Evolutionary conservation across 108 stramenopile species (phyloP).

Genomic region (Aurantiochytrium sp.): DNA sequence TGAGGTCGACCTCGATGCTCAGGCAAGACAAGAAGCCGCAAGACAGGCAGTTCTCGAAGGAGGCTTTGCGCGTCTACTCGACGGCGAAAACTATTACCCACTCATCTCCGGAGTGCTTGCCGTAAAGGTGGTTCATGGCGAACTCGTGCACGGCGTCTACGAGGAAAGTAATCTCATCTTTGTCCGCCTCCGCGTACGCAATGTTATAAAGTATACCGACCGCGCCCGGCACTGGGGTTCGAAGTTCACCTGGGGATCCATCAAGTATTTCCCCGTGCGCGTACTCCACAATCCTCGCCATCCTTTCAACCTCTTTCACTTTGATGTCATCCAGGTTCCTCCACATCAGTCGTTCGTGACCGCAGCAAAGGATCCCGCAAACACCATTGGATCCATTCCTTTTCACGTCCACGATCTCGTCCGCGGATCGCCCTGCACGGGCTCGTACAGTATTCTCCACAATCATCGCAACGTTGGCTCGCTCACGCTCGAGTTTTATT

Average conservation of each 20-base stretch:
- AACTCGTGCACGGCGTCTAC: neutral
- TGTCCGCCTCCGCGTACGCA: neutral
- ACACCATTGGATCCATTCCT: neutral
- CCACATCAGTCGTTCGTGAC: neutral
- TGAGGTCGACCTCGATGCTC: no score
- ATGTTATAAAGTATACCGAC: neutral
- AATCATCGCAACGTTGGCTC: neutral
- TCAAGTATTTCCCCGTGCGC: neutral
- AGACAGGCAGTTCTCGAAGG: neutral
- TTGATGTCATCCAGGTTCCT: neutral
- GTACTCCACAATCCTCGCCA: neutral
- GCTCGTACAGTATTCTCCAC: neutral
- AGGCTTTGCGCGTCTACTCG: neutral
- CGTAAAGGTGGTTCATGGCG: neutral
- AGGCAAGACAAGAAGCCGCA: no score
- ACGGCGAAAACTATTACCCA: conserved; percentile 5
- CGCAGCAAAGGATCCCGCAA: neutral
- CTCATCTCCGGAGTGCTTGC: neutral
- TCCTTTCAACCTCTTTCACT: neutral
- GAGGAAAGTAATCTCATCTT: neutral
- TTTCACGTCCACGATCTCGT: conserved; percentile 7
- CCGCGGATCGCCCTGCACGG: neutral
- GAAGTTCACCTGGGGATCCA: neutral
- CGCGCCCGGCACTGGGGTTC: neutral
- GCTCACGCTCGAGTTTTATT: neutral